phyloP scores from a whole-genome alignment of 495 filamentous ascomycete genomes.

The Talaromyces proteolyticus region DNA sequence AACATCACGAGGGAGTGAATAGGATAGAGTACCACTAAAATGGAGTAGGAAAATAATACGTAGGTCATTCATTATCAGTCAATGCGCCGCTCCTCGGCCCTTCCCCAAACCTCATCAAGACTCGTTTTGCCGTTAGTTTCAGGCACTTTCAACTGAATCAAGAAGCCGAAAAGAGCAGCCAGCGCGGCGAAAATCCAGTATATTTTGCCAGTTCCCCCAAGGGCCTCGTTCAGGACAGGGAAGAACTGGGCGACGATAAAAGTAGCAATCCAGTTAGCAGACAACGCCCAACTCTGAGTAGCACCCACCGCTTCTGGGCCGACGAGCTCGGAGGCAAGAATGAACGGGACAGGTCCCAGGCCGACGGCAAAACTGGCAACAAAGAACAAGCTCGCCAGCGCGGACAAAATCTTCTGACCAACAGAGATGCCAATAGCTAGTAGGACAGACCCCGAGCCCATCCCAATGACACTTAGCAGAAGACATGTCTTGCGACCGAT shows the following conservation, averaged over 20 bases:
- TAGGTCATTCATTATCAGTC: constrained; percentile 1
- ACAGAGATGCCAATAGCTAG: constrained; percentile 72
- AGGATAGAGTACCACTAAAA: too few relatives aligned
- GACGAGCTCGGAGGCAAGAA: constrained; percentile 84
- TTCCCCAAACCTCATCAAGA: constrained; percentile 84
- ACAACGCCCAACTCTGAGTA: constrained; percentile 76
- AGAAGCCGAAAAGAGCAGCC: constrained; percentile 56
- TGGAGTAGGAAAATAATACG: too few relatives aligned
- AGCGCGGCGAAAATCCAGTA: constrained; percentile 83
- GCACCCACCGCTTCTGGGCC: constrained; percentile 84
- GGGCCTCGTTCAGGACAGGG: constrained; percentile 68
- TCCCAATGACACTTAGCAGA: constrained; percentile 71
- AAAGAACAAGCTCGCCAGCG: constrained; percentile 74
- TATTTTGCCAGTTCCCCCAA: constrained; percentile 73
- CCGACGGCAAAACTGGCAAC: constrained; percentile 88
- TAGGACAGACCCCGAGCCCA: constrained; percentile 67
- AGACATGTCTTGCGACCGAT: constrained; percentile 82
- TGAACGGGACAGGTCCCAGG: constrained; percentile 89
- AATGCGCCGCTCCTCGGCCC: constrained; percentile 26
- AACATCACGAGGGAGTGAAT: too few relatives aligned
- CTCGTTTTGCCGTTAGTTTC: constrained; percentile 80
- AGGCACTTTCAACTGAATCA: constrained; percentile 66
- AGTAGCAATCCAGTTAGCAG: constrained; percentile 85
- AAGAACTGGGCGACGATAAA: constrained; percentile 93
- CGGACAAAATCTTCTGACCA: constrained; percentile 64